Percentiles rank a stretch among this genome's conserved stretches.
Conservation (phyloP, 805 yeast species). For the Candida ascalaphidarum region DNA sequence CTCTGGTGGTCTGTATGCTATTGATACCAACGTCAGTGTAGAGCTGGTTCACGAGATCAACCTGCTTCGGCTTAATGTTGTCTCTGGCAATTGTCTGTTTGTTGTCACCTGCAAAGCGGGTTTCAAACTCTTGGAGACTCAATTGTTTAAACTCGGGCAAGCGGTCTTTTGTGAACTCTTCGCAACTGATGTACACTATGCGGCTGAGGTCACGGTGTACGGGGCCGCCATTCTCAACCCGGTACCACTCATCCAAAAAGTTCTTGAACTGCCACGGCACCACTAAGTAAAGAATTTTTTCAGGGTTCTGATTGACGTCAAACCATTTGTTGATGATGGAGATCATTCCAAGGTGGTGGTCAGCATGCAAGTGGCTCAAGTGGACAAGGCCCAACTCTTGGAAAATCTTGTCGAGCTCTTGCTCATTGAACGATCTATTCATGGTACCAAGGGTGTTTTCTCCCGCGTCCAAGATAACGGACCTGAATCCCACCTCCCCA, state of each 20-base stretch:
- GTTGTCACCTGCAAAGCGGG: conserved; percentile 19
- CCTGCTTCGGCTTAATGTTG: conserved; percentile 18
- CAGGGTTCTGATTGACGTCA: conserved; percentile 20
- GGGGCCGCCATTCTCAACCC: conserved; percentile 29
- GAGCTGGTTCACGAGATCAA: conserved; percentile 20
- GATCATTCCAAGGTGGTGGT: conserved; percentile 84
- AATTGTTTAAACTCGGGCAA: conserved; percentile 20
- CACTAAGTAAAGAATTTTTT: conserved; percentile 43
- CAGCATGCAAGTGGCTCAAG: conserved; percentile 92
- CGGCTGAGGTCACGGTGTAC: conserved; percentile 25
- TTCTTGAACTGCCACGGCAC: conserved; percentile 68
- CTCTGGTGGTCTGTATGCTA: conserved; percentile 54
- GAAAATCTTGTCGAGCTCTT: conserved; percentile 31
- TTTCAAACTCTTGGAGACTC: conserved; percentile 21
- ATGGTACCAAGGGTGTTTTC: conserved; percentile 81
- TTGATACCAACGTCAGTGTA: conserved; percentile 35
- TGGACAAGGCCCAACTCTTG: conserved; percentile 57
- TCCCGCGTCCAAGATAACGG: conserved; percentile 84
- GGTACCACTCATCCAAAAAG: conserved; percentile 64
- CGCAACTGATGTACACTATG: conserved; percentile 51
- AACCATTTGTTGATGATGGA: conserved; percentile 68
- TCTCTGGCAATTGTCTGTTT: conserved; percentile 11
- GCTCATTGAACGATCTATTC: conserved; percentile 44
- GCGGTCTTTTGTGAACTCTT: conserved; percentile 37
- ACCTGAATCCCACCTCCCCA: conserved; percentile 21